Conservation (phyloP, 73 alveolate genomes). For the Paramecium primaurelia region DNA sequence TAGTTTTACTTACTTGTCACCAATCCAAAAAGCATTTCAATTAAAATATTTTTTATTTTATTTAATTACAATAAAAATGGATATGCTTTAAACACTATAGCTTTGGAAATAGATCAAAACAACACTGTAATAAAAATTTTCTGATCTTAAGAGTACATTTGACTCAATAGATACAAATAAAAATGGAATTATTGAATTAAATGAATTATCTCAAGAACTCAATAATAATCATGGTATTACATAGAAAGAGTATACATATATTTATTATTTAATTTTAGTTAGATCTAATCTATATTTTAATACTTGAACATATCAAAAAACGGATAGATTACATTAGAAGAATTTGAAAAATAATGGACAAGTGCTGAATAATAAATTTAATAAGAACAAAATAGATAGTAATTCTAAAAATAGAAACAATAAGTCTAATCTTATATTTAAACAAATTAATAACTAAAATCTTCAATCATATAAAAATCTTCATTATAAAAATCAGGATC, state of each 20-base stretch:
- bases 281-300: background rate
- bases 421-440: background rate
- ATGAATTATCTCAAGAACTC: background rate
- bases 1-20: background rate
- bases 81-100: background rate
- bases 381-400: background rate
- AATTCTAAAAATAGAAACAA: background rate
- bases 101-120: background rate
- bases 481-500: background rate
- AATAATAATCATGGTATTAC: background rate
- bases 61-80: background rate
- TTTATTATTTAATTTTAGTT: background rate
- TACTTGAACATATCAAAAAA: background rate
- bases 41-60: background rate
- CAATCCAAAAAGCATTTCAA: background rate
- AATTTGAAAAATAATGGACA: conserved; percentile 14
- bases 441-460: background rate
- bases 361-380: background rate
- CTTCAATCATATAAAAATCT: background rate
- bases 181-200: background rate
- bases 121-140: background rate
- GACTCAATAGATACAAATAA: background rate
- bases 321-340: background rate
- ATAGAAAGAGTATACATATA: background rate
- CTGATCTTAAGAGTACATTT: background rate